Evolutionary conservation across 2,329 filamentous ascomycete species (phyloP).

Genomic region (Calonectria hongkongensis): DNA sequence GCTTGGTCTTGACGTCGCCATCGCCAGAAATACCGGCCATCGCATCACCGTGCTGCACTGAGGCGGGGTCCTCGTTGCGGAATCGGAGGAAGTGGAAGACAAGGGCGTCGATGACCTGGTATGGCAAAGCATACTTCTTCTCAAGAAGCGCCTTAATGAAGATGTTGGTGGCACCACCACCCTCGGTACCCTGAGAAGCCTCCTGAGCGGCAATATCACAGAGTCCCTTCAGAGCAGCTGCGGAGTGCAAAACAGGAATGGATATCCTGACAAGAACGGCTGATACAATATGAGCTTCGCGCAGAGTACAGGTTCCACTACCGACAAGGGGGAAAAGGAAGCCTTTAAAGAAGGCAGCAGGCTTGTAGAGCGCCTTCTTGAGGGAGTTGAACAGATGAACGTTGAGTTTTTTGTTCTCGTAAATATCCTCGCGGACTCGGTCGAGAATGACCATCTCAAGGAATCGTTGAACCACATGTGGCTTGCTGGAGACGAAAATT

Average conservation of each 20-base stretch:
- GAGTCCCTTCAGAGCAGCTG: slow-evolving; percentile 90
- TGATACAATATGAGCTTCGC: slow-evolving; percentile 93
- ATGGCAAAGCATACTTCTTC: slow-evolving; percentile 97
- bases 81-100: slow-evolving; percentile 98
- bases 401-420: slow-evolving; percentile 95
- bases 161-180: slow-evolving; percentile 93
- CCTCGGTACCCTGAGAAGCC: slow-evolving; percentile 87
- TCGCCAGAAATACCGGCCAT: slow-evolving; percentile 68
- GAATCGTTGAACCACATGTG: slow-evolving; percentile 87
- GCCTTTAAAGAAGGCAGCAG: slow-evolving; percentile 96
- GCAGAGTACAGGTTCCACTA: slow-evolving; percentile 90
- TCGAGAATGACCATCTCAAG: slow-evolving; percentile 91
- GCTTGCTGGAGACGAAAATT: slow-evolving; percentile 92
- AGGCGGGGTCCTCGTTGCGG: slow-evolving; percentile 79
- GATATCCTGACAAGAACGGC: slow-evolving; percentile 90
- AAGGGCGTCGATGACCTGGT: slow-evolving; percentile 93
- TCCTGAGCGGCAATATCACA: slow-evolving; percentile 97
- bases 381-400: slow-evolving; percentile 94
- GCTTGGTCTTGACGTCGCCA: slow-evolving; percentile 74
- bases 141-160: slow-evolving; percentile 95
- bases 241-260: slow-evolving; percentile 93
- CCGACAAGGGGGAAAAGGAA: slow-evolving; percentile 92
- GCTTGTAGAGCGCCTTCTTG: slow-evolving; percentile 95
- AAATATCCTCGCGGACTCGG: slow-evolving; percentile 93
- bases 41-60: slow-evolving; percentile 70